Evolutionary conservation across 1,284 basidiomycete species (phyloP).

Genomic region (Puccinia polysora): DNA sequence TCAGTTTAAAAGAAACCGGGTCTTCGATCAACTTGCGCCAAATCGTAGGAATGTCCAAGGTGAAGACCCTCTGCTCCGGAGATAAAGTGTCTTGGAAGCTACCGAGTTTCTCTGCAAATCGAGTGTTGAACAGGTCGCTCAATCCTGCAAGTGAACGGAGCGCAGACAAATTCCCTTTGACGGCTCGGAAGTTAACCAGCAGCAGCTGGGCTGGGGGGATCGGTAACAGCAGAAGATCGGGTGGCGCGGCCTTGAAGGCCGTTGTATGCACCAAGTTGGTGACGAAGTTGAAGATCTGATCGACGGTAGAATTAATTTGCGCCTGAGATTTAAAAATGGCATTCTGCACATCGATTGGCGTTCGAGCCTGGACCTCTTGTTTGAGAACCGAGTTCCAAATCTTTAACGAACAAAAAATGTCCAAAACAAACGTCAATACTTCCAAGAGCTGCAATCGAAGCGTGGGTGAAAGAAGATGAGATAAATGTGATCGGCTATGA

Average conservation of each 20-base stretch:
- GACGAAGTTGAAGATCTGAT: conserved; percentile 27
- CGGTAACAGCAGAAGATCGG: conserved; percentile 37
- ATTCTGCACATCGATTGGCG: conserved; percentile 16
- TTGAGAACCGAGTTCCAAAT: conserved; percentile 34
- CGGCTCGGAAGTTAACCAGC: conserved; percentile 21
- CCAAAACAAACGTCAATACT: conserved; percentile 2
- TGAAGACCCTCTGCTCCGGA: conserved; percentile 19
- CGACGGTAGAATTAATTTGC: conserved; percentile 27
- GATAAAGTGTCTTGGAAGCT: conserved; percentile 15
- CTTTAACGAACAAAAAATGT: background rate
- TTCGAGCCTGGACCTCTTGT: conserved; percentile 6
- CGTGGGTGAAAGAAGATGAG: background rate
- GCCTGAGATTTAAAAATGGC: conserved; percentile 1
- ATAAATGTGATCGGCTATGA: background rate
- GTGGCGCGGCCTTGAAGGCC: conserved; percentile 12
- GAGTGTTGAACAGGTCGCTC: conserved; percentile 20
- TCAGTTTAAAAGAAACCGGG: background rate
- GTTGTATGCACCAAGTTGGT: conserved; percentile 16
- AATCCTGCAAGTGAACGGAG: conserved; percentile 8
- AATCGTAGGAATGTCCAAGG: conserved; percentile 26
- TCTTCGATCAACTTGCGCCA: conserved; percentile 25
- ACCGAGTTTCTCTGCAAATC: conserved; percentile 15
- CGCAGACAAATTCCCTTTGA: conserved; percentile 11
- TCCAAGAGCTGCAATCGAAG: background rate
- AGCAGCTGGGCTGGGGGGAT: conserved; percentile 30